Evolutionary conservation across 2,329 filamentous ascomycete genomes (phyloP).

Genomic region (Blastomyces emzantsi): DNA sequence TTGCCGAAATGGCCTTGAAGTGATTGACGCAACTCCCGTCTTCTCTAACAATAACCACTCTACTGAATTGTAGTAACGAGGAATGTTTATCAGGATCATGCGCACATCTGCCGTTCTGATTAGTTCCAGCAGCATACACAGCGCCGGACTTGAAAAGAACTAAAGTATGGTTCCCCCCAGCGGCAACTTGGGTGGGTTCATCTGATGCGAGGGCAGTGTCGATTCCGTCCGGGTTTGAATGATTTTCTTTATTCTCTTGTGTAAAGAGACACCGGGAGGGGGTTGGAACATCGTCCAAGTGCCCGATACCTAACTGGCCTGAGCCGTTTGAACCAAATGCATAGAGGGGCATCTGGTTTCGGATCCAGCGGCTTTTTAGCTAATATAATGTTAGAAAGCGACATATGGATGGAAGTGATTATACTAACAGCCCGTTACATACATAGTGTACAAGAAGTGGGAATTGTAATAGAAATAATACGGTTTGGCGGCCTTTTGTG

Average conservation of each 20-base stretch:
- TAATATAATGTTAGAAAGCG: background rate
- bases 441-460: background rate
- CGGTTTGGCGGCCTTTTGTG: background rate
- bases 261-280: conserved; percentile 55
- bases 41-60: conserved; percentile 20
- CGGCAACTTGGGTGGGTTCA: conserved; percentile 34
- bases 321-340: conserved; percentile 70
- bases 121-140: conserved; percentile 59
- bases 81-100: conserved; percentile 6
- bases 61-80: conserved; percentile 21
- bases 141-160: conserved; percentile 52
- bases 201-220: background rate
- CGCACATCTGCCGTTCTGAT: conserved; percentile 41
- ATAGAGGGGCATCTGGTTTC: conserved; percentile 42
- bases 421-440: background rate
- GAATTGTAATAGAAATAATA: background rate
- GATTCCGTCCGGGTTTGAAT: conserved; percentile 12
- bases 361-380: background rate
- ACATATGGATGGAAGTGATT: background rate
- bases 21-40: conserved; percentile 21
- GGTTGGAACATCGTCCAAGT: conserved; percentile 60
- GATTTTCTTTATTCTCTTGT: conserved; percentile 5
- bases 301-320: conserved; percentile 63
- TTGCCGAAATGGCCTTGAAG: conserved; percentile 53
- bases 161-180: conserved; percentile 84